Evolutionary conservation across 768 basidiomycete genomes (phyloP), one percentile per base, ranked within the genome.

Genomic region (Amanita exitialis): DNA sequence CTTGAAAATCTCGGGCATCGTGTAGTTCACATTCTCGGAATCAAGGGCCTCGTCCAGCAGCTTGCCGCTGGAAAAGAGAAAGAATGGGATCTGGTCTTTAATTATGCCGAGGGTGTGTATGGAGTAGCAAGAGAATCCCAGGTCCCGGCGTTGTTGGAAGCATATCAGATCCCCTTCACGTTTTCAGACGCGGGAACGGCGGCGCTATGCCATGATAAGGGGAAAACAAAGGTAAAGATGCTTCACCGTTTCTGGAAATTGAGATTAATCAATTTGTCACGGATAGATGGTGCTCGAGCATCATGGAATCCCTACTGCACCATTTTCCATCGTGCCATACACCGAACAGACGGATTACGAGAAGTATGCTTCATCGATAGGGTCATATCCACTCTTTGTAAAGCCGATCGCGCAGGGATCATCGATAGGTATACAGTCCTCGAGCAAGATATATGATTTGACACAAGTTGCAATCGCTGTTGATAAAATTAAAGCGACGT

Each of bases 31-130:
- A 5, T 43, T 3, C 42, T 23, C 4, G 42, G 27, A 4, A 43
- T 43, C 12, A 43, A 43, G 15, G 27, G 20, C 21, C 42, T 43
- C 25, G 42, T 43, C 4, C 23, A 28, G 23, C 10, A 27, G 18
- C 39, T 41, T 20, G n/a, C 39, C 18, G 9, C 18, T 20, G 39
- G 39, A 20, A 41, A 20, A 23, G 18, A 41, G 18, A 41, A 18
- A 41, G 57, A 59, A 16, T 60, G 61, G 61, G 62, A 62, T 42
- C 37, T 62, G 2, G 58, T 64, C 6, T 64, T 62, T 51, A 64
- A 61, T 36, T 56, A 58, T 4, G 57, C 55, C 39, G 62, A 61
- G 42, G 61, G 62, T 7, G 47, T 53, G 36, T 55, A 58, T 2
- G 47, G 38, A 0, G 13, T 56, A 3, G 59, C 59, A 9, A 54